phyloP scores from a whole-genome alignment of 2,329 filamentous ascomycete genomes.

The Mycosphaerella arachidis region DNA sequence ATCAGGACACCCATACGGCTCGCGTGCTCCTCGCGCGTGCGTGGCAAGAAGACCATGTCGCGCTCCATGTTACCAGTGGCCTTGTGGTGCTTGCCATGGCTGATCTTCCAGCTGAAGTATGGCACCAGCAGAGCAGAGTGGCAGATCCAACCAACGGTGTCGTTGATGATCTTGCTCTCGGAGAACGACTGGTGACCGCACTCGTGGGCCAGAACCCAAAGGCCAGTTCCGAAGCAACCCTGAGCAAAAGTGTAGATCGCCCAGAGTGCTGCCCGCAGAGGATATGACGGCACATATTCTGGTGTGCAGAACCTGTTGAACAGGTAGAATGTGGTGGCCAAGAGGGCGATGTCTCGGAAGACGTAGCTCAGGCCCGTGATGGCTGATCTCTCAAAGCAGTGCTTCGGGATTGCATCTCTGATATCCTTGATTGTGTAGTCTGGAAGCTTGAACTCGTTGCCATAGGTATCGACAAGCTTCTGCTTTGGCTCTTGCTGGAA shows the following conservation, averaged over 20 bases:
- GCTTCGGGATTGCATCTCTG: slow-evolving; percentile 91
- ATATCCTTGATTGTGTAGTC: slow-evolving; percentile 98
- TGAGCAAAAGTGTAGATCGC: slow-evolving; percentile 73
- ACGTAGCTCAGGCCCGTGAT: slow-evolving; percentile 75
- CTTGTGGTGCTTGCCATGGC: slow-evolving; percentile 99
- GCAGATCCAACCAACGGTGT: slow-evolving; percentile 84
- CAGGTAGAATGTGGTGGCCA: slow-evolving; percentile 75
- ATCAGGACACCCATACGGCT: slow-evolving; percentile 65
- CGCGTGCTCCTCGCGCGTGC: slow-evolving; percentile 78
- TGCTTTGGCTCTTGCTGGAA: slow-evolving; percentile 45
- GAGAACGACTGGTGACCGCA: slow-evolving; percentile 98
- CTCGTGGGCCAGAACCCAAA: slow-evolving; percentile 97
- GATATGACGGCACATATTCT: slow-evolving; percentile 68
- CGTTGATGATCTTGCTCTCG: slow-evolving; percentile 82
- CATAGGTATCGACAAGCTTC: slow-evolving; percentile 82
- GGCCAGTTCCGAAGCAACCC: slow-evolving; percentile 85
- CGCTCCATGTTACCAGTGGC: slow-evolving; percentile 94
- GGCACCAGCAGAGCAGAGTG: slow-evolving; percentile 87
- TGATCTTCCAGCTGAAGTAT: slow-evolving; percentile 99
- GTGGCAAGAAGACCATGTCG: slow-evolving; percentile 98
- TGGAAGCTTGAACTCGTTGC: slow-evolving; percentile 88
- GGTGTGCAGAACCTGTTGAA: slow-evolving; percentile 89
- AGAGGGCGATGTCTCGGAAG: slow-evolving; percentile 67
- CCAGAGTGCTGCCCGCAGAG: slow-evolving; percentile 63
- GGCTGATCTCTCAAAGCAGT: slow-evolving; percentile 89